Percentiles rank a stretch among this genome's conserved stretches.
phyloP scores from a whole-genome alignment of 2,329 filamentous ascomycete genomes.

The Aureobasidium uvarum region DNA sequence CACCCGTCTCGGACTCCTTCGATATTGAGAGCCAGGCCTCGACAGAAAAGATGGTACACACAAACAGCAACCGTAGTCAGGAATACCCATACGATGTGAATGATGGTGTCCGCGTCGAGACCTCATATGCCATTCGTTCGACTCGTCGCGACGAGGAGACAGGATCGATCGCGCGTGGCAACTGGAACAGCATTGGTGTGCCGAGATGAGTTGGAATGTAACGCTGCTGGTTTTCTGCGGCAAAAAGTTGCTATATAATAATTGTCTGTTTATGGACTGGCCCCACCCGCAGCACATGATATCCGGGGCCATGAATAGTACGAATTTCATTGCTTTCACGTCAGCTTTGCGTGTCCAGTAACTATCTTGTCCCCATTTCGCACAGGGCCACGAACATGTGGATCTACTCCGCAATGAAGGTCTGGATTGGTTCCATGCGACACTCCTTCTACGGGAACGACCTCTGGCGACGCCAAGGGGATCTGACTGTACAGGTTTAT shows the following conservation, averaged over 20 bases:
- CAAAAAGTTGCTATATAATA: neutral
- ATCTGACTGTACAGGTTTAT: neutral
- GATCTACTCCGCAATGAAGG: neutral
- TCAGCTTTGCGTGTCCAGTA: no score
- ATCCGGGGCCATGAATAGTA: constrained; percentile 18
- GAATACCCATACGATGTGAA: neutral
- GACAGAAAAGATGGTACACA: constrained; percentile 11
- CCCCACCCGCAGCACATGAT: constrained; percentile 1
- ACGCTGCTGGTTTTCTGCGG: neutral
- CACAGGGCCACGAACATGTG: neutral
- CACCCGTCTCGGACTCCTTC: neutral
- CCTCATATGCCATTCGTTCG: constrained; percentile 7
- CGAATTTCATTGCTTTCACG: constrained; percentile 9
- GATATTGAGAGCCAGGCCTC: constrained; percentile 13
- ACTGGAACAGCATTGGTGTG: constrained; percentile 15
- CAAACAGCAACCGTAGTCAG: neutral
- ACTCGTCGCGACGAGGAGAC: constrained; percentile 18
- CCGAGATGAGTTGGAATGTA: neutral
- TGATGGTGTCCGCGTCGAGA: constrained; percentile 13
- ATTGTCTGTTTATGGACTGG: neutral
- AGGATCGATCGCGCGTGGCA: neutral
- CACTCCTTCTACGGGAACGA: no score
- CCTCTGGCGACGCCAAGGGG: neutral
- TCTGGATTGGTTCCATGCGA: neutral
- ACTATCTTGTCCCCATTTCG: neutral